phyloP scores from a whole-genome alignment of 2,329 filamentous ascomycete genomes.

The Fusarium chlamydosporum region DNA sequence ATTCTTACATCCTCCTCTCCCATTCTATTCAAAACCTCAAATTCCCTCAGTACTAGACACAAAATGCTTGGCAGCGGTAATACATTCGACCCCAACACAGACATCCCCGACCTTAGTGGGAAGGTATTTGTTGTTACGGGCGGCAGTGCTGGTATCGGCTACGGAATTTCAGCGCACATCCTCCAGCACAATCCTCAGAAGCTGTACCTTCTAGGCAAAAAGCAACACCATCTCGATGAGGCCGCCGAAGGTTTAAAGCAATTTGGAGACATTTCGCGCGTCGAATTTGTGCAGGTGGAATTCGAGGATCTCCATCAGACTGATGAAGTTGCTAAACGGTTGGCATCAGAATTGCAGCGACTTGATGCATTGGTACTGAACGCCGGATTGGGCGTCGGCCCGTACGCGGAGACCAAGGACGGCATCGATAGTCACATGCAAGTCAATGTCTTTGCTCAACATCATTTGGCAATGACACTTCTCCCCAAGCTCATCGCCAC shows the following conservation, averaged over 20 bases:
- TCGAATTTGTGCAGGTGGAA: constrained; percentile 12
- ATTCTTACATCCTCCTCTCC: too few relatives aligned
- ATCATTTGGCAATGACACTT: constrained; percentile 23
- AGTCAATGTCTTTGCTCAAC: constrained; percentile 22
- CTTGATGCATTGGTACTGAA: constrained; percentile 14
- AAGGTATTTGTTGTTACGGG: constrained; percentile 20
- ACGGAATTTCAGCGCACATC: constrained; percentile 20
- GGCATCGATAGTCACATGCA: constrained; percentile 26
- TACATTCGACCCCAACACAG: constrained; percentile 16
- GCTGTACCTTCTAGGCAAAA: constrained; percentile 15
- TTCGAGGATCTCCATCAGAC: constrained; percentile 18
- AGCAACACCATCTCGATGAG: constrained; percentile 20
- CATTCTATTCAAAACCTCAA: not conserved
- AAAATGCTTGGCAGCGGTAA: constrained; percentile 15
- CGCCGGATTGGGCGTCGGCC: constrained; percentile 14
- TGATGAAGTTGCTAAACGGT: constrained; percentile 4
- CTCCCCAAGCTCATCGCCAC: constrained; percentile 16
- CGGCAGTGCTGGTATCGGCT: constrained; percentile 22
- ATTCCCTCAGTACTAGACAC: accelerated
- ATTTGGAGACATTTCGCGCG: constrained; percentile 5
- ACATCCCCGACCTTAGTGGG: constrained; percentile 17
- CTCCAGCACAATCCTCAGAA: constrained; percentile 19
- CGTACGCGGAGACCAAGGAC: constrained; percentile 16
- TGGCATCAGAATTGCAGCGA: constrained; percentile 4
- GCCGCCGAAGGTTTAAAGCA: constrained; percentile 9